These are phyloP conservation scores for Gyromitra esculenta DNA, from an alignment of 2,329 filamentous ascomycete genomes.

Conservation along the genomic window DNA sequence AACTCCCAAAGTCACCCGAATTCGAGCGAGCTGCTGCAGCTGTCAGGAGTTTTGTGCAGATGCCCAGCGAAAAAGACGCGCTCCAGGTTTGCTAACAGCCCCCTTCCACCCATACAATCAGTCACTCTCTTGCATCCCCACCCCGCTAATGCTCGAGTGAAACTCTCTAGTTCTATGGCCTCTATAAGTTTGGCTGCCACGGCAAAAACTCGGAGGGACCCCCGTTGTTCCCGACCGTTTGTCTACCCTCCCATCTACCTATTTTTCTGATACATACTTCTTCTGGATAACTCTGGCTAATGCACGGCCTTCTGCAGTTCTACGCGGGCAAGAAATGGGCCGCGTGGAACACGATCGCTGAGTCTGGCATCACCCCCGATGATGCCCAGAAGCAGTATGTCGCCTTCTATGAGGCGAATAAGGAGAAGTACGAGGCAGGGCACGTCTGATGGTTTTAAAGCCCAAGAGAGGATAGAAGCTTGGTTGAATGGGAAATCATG, in stretches of 20 bases:
- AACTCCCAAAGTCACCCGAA: neutral
- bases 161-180: constrained; percentile 38
- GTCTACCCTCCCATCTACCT: neutral
- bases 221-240: constrained; percentile 9
- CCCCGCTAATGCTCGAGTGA: neutral
- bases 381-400: constrained; percentile 33
- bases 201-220: constrained; percentile 2
- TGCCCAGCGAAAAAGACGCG: neutral
- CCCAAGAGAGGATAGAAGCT: neutral
- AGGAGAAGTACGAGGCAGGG: neutral
- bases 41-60: neutral
- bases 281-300: neutral
- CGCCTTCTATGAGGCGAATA: constrained; percentile 2
- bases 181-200: constrained; percentile 26
- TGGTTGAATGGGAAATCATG: neutral
- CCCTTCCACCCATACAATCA: neutral
- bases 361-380: neutral
- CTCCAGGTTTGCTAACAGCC: neutral
- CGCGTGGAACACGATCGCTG: constrained; percentile 13
- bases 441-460: neutral
- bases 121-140: too few relatives aligned
- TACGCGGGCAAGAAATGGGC: constrained; percentile 20
- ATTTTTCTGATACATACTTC: neutral
- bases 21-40: neutral
- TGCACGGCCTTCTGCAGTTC: neutral